phyloP scores from a whole-genome alignment of 1,139 yeast genomes.

The Pichia sp. region DNA sequence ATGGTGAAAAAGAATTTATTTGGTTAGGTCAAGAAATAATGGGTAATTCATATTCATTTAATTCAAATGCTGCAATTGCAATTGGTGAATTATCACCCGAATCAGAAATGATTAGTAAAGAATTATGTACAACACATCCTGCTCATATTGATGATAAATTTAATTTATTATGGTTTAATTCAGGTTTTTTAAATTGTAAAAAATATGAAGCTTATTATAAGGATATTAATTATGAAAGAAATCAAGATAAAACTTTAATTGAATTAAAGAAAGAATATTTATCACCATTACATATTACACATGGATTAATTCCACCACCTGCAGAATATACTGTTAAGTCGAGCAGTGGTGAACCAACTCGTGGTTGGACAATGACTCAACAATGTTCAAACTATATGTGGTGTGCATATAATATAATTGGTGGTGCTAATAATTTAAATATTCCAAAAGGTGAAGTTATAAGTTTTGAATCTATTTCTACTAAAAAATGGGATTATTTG shows the following conservation, averaged over 20 bases:
- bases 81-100: constrained; percentile 38
- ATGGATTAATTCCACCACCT: constrained; percentile 55
- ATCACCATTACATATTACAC: constrained; percentile 42
- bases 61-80: constrained; percentile 44
- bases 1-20: constrained; percentile 61
- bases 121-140: constrained; percentile 63
- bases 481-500: constrained; percentile 23
- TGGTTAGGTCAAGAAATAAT: constrained; percentile 52
- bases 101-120: constrained; percentile 34
- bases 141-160: constrained; percentile 52
- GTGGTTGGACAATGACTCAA: constrained; percentile 52
- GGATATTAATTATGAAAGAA: constrained; percentile 30
- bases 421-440: constrained; percentile 28
- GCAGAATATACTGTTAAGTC: constrained; percentile 31
- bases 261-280: constrained; percentile 35
- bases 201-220: constrained; percentile 34
- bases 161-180: constrained; percentile 55
- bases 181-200: constrained; percentile 60
- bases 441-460: constrained; percentile 27
- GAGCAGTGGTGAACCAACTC: constrained; percentile 39
- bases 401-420: constrained; percentile 52
- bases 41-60: constrained; percentile 49
- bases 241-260: constrained; percentile 21
- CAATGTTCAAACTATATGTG: constrained; percentile 51
- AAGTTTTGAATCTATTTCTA: constrained; percentile 18